A percentile compares a stretch with the other conserved stretches of the same genome.
Evolutionary conservation across 2,329 filamentous ascomycete genomes (phyloP).

Genomic region (Lomentospora prolificans): DNA sequence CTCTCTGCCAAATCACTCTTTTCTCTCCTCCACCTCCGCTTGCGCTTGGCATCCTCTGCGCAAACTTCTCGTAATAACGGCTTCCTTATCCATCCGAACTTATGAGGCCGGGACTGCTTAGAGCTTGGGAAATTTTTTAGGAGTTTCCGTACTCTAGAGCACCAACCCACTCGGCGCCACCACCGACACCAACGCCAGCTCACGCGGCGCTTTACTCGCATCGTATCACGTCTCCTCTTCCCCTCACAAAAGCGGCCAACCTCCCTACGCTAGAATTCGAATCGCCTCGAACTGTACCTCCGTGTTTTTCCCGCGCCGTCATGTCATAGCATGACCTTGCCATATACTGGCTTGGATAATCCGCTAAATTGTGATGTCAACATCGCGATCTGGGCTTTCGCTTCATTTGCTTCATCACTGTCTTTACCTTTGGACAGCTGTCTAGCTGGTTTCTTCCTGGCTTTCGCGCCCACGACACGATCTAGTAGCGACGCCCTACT

Average conservation of each 20-base stretch:
- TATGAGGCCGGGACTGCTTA: background rate
- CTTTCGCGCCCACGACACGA: background rate
- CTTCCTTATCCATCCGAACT: no score
- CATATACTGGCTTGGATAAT: slow-evolving; percentile 10
- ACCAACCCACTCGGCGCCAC: background rate
- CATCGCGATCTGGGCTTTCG: background rate
- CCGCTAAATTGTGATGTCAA: slow-evolving; percentile 9
- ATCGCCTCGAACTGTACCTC: slow-evolving; percentile 1
- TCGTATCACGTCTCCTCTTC: background rate
- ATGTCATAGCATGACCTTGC: slow-evolving; percentile 7
- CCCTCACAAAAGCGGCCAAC: background rate
- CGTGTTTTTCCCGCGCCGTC: background rate
- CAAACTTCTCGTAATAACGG: no score
- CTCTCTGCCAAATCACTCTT: background rate
- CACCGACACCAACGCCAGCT: background rate
- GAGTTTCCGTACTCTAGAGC: background rate
- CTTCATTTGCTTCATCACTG: background rate
- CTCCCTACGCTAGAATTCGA: slow-evolving; percentile 9
- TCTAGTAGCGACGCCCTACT: background rate
- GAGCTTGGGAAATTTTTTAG: background rate
- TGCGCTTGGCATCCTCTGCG: background rate
- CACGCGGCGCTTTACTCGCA: background rate
- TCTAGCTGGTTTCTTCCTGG: background rate
- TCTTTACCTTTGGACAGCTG: background rate
- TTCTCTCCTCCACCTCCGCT: background rate